Evolutionary conservation across 495 filamentous ascomycete genomes (phyloP).

Genomic region (Daldinia concentrica): DNA sequence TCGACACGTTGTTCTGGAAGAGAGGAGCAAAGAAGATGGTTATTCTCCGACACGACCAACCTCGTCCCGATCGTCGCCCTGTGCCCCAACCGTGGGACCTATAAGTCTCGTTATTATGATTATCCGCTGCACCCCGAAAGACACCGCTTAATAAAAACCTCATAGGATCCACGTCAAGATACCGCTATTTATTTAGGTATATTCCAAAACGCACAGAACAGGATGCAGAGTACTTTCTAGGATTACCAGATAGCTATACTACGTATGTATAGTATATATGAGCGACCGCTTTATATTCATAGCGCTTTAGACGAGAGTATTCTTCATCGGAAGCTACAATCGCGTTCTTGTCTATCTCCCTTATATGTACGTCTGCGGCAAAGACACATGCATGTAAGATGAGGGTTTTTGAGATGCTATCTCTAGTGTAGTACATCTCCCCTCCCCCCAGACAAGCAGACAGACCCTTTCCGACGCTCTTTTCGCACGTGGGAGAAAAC

Average conservation of each 20-base stretch:
- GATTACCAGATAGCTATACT: background rate
- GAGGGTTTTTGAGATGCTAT: background rate
- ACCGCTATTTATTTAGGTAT: background rate
- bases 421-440: background rate
- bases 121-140: conserved; percentile 1
- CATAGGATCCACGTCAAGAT: conserved; percentile 2
- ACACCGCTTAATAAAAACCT: conserved; percentile 12
- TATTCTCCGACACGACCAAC: conserved; percentile 38
- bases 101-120: conserved; percentile 19
- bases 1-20: conserved; percentile 33
- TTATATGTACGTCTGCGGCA: background rate
- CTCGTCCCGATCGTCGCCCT: conserved; percentile 24
- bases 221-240: background rate
- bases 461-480: background rate
- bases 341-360: background rate
- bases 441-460: background rate
- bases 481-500: background rate
- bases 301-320: background rate
- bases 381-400: background rate
- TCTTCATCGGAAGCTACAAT: background rate
- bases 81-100: conserved; percentile 29
- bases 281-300: background rate
- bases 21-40: conserved; percentile 27
- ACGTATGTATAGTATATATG: background rate
- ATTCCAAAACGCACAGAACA: too few species aligned